phyloP scores from a whole-genome alignment of 2,329 filamentous ascomycete genomes.

The Zymoseptoria tritici region DNA sequence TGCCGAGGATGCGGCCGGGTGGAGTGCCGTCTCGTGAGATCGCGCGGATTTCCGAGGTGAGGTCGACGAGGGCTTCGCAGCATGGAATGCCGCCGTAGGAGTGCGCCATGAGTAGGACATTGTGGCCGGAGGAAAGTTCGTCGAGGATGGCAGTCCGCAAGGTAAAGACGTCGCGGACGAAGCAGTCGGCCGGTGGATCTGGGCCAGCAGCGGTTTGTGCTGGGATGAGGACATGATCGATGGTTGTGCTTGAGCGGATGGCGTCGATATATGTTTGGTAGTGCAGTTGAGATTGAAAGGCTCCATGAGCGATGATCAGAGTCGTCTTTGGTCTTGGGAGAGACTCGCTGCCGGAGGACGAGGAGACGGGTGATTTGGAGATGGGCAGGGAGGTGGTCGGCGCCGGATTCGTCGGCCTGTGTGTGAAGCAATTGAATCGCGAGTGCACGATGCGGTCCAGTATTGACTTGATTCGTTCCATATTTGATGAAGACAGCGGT shows the following conservation, averaged over 20 bases:
- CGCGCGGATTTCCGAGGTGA: conserved; percentile 1
- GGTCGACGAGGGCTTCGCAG: conserved; percentile 13
- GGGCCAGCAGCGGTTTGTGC: conserved; percentile 9
- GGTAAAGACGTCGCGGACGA: conserved; percentile 7
- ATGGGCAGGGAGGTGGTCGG: not conserved
- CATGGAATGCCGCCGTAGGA: conserved; percentile 15
- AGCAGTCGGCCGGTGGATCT: conserved; percentile 7
- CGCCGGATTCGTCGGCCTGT: not conserved
- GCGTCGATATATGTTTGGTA: conserved; percentile 10
- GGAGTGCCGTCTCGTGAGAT: not conserved
- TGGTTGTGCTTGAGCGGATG: conserved; percentile 2
- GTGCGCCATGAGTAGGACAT: conserved; percentile 16
- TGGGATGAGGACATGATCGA: conserved; percentile 7
- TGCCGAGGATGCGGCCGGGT: conserved; percentile 8
- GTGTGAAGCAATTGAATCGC: not conserved
- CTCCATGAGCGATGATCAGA: conserved; percentile 13
- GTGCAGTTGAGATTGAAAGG: conserved; percentile 13
- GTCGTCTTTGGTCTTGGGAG: not conserved
- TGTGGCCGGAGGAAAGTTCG: conserved; percentile 6
- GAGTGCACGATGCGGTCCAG: not conserved
- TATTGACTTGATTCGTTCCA: not conserved
- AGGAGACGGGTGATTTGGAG: not conserved
- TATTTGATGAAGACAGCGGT: not conserved
- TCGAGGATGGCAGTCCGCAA: conserved; percentile 5
- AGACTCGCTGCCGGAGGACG: not conserved